A percentile compares a stretch with the other conserved stretches of the same genome.
Evolutionary conservation across 345 rosid genomes (phyloP).

Genomic region (Clausena lansium): DNA sequence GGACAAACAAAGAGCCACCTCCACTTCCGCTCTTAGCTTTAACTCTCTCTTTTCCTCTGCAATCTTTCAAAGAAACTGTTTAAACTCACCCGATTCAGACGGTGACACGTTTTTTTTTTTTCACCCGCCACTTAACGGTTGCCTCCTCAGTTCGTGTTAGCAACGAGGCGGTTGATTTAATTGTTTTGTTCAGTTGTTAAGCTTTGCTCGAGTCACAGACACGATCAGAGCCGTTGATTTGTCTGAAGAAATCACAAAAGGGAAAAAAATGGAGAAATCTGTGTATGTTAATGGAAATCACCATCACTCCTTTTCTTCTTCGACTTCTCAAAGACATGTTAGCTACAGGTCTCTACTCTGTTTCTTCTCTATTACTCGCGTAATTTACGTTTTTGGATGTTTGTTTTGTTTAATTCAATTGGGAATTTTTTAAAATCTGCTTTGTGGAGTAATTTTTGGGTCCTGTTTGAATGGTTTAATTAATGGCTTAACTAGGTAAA

Average conservation of each 20-base stretch:
- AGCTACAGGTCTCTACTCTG: slow-evolving; percentile 39
- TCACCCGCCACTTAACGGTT: not conserved
- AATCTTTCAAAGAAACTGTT: not conserved
- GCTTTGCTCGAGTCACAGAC: not conserved
- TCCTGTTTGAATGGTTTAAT: not conserved
- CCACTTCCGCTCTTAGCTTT: not conserved
- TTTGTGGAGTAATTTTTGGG: not conserved
- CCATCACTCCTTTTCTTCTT: slow-evolving; percentile 29
- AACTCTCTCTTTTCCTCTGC: not conserved
- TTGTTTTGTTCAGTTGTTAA: not conserved
- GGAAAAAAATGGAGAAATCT: slow-evolving; percentile 19
- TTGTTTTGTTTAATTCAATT: not conserved
- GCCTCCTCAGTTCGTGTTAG: not conserved
- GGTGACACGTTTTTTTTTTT: not conserved
- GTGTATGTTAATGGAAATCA: slow-evolving; percentile 28
- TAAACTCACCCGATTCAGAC: slow-evolving; percentile 12
- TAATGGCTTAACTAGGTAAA: not conserved
- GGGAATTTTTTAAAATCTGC: not conserved
- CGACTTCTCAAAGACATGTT: slow-evolving; percentile 43
- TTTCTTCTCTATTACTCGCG: not conserved
- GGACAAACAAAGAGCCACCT: not conserved
- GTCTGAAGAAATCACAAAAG: not conserved
- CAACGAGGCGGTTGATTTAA: not conserved
- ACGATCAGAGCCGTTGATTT: slow-evolving; percentile 15
- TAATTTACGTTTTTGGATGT: not conserved